phyloP scores from a whole-genome alignment of 345 rosid genomes.

The Heritiera littoralis region DNA sequence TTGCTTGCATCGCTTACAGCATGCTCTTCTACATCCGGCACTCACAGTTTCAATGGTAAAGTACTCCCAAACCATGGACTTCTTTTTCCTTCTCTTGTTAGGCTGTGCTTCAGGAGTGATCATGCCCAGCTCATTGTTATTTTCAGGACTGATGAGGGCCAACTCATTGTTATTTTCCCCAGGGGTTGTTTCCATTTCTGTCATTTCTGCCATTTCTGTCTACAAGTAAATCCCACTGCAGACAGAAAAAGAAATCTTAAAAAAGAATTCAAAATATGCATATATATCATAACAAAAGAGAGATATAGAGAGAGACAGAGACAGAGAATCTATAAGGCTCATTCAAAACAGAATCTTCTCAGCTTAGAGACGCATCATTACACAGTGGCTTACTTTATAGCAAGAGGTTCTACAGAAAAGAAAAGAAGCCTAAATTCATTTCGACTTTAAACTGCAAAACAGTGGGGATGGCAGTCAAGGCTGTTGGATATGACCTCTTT shows the following conservation, averaged over 20 bases:
- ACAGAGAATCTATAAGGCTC: no score
- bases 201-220: background rate
- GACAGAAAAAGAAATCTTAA: slow-evolving; percentile 11
- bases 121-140: slow-evolving; percentile 12
- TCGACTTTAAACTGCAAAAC: background rate
- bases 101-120: slow-evolving; percentile 49
- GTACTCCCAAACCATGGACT: slow-evolving; percentile 92
- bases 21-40: slow-evolving; percentile 78
- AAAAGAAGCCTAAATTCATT: background rate
- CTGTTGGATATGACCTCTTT: background rate
- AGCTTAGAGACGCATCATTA: no score
- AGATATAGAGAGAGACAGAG: background rate
- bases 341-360: no score
- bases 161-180: slow-evolving; percentile 12
- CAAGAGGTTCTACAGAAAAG: no score
- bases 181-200: slow-evolving; percentile 17
- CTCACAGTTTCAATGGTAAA: slow-evolving; percentile 75
- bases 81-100: slow-evolving; percentile 69
- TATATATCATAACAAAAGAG: background rate
- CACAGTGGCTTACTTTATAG: no score
- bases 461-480: background rate
- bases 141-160: slow-evolving; percentile 32
- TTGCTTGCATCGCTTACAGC: slow-evolving; percentile 91
- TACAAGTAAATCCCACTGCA: slow-evolving; percentile 18
- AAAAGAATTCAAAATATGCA: background rate